Conservation (phyloP, 2,329 filamentous ascomycete genomes). For the Microdochium trichocladiopsis region DNA sequence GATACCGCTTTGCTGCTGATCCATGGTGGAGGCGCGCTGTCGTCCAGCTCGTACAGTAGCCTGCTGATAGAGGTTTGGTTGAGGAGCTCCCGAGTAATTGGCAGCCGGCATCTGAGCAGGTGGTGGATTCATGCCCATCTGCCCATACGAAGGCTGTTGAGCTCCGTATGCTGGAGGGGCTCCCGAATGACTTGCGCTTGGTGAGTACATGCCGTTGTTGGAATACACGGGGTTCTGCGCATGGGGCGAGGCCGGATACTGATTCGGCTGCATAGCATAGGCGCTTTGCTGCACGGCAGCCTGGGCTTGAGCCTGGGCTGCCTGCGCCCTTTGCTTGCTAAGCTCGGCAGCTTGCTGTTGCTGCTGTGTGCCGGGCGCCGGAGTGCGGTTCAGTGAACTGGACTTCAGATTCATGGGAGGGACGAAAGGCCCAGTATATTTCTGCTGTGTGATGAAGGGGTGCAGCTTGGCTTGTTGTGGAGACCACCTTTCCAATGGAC, state of each 20-base stretch:
- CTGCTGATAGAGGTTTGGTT: slow-evolving; percentile 63
- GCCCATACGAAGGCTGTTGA: slow-evolving; percentile 63
- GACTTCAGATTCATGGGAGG: slow-evolving; percentile 95
- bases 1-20: slow-evolving; percentile 88
- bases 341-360: slow-evolving; percentile 92
- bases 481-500: slow-evolving; percentile 94
- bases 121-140: slow-evolving; percentile 64
- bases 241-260: slow-evolving; percentile 37
- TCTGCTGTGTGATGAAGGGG: slow-evolving; percentile 97
- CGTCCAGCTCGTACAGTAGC: slow-evolving; percentile 70
- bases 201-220: slow-evolving; percentile 75
- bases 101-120: slow-evolving; percentile 58
- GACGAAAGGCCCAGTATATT: slow-evolving; percentile 92
- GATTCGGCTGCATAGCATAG: slow-evolving; percentile 48
- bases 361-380: slow-evolving; percentile 88
- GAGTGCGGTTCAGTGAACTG: slow-evolving; percentile 76
- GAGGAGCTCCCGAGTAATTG: slow-evolving; percentile 51
- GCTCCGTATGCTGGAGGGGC: slow-evolving; percentile 74
- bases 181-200: slow-evolving; percentile 44
- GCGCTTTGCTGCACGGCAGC: slow-evolving; percentile 55
- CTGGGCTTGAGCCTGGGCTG: slow-evolving; percentile 63
- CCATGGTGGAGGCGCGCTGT: slow-evolving; percentile 92
- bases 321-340: slow-evolving; percentile 81
- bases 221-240: slow-evolving; percentile 65
- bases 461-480: slow-evolving; percentile 96